Percentiles rank a stretch among this genome's conserved stretches.
Conservation (phyloP, 2,329 filamentous ascomycete species). For the Elsinoe necatrix region DNA sequence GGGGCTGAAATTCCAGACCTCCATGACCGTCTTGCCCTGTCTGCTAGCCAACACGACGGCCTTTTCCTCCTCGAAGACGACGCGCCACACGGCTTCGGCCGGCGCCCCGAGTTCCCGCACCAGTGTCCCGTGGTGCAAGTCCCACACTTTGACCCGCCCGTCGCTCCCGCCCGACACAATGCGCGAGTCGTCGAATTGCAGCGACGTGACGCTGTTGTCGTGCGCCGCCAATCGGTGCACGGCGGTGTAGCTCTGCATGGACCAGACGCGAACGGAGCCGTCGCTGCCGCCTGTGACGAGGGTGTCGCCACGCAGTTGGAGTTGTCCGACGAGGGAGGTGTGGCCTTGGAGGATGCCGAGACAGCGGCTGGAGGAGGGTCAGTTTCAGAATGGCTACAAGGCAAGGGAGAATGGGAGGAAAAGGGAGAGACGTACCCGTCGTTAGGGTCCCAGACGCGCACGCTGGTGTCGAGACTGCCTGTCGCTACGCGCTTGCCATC, state of each 20-base stretch:
- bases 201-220: constrained; percentile 94
- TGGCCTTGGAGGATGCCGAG: constrained; percentile 92
- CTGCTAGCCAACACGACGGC: constrained; percentile 91
- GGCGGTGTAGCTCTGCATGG: constrained; percentile 76
- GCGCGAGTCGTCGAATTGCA: constrained; percentile 92
- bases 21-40: constrained; percentile 85
- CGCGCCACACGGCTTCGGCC: constrained; percentile 92
- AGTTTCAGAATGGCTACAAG: too few relatives aligned
- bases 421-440: constrained; percentile 57
- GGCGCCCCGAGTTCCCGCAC: constrained; percentile 86
- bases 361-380: constrained; percentile 12
- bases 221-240: constrained; percentile 94
- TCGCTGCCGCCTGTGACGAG: constrained; percentile 94
- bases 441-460: constrained; percentile 89
- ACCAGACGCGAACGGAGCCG: constrained; percentile 94
- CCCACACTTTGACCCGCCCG: constrained; percentile 98
- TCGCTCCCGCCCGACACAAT: constrained; percentile 95
- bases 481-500: constrained; percentile 90
- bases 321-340: constrained; percentile 89
- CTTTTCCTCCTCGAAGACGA: constrained; percentile 97
- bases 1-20: constrained; percentile 49
- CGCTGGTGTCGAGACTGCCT: constrained; percentile 91
- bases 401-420: too few relatives aligned
- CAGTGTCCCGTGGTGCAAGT: constrained; percentile 80
- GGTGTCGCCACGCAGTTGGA: constrained; percentile 91